Evolutionary conservation across 768 basidiomycete genomes (phyloP).

Genomic region (Suillus fuscotomentosus): DNA sequence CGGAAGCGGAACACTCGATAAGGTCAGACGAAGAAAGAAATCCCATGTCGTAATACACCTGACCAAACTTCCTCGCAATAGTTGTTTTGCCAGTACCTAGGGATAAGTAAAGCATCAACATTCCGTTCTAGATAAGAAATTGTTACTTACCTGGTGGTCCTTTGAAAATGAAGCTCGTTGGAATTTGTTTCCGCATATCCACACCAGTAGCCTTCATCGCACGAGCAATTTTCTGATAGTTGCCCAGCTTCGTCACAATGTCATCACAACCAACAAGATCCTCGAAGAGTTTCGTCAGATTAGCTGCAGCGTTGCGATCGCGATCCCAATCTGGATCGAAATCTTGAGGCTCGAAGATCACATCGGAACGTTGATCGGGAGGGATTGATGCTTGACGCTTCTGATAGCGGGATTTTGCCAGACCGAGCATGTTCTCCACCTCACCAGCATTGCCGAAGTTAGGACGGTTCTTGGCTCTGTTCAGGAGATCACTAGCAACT

Average conservation of each 20-base stretch:
- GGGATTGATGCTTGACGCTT: conserved; percentile 32
- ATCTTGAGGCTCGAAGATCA: conserved; percentile 44
- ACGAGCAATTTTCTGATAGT: conserved; percentile 51
- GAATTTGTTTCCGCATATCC: conserved; percentile 51
- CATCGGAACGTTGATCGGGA: conserved; percentile 18
- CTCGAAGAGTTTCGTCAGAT: conserved; percentile 56
- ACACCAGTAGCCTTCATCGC: conserved; percentile 39
- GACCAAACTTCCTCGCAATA: conserved; percentile 57
- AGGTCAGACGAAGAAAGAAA: conserved; percentile 51
- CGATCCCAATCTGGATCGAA: conserved; percentile 66
- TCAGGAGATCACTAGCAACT: conserved; percentile 50
- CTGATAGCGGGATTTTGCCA: conserved; percentile 49
- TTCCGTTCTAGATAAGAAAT: neutral
- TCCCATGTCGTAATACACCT: conserved; percentile 65
- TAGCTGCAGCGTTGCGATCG: conserved; percentile 41
- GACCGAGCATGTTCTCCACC: conserved; percentile 57
- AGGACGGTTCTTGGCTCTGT: conserved; percentile 38
- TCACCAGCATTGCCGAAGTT: conserved; percentile 69
- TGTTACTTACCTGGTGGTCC: conserved; percentile 59
- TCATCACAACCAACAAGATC: conserved; percentile 63
- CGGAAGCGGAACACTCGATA: conserved; percentile 66
- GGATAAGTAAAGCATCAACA: neutral
- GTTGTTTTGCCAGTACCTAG: conserved; percentile 67
- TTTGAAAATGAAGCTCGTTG: conserved; percentile 68
- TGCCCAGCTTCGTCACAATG: conserved; percentile 46